Evolutionary conservation across 2,329 filamentous ascomycete species (phyloP).

Genomic region (Tolypocladium endophyticum): DNA sequence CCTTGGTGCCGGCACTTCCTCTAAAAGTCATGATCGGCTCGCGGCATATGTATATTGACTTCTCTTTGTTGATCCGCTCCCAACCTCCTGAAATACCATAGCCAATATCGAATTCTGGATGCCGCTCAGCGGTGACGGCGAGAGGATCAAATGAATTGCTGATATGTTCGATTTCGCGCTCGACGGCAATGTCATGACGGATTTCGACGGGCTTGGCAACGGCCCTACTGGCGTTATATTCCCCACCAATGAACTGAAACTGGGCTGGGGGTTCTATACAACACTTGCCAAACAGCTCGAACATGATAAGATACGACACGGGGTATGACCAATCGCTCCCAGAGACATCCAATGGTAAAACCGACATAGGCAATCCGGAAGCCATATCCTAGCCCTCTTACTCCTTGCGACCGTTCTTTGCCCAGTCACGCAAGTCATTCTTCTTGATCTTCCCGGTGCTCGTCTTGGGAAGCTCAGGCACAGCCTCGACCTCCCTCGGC

Average conservation of each 20-base stretch:
- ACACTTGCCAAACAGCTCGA: neutral
- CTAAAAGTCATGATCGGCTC: no score
- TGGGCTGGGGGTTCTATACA: neutral
- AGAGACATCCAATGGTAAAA: neutral
- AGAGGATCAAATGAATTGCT: conserved; percentile 49
- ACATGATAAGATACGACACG: neutral
- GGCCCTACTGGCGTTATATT: conserved; percentile 19
- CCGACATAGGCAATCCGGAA: neutral
- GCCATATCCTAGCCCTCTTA: neutral
- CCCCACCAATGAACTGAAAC: conserved; percentile 14
- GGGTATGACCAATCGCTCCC: neutral
- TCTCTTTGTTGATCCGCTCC: no score
- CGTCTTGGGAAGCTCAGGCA: conserved; percentile 88
- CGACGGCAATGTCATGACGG: conserved; percentile 42
- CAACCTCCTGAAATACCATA: no score
- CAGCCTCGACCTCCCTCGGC: conserved; percentile 60
- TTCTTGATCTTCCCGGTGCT: conserved; percentile 96
- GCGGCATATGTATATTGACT: no score
- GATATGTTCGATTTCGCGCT: conserved; percentile 52
- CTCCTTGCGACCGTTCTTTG: conserved; percentile 23
- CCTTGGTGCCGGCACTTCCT: no score
- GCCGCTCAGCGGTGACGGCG: conserved; percentile 48
- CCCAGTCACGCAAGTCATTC: conserved; percentile 84
- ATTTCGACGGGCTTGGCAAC: conserved; percentile 17
- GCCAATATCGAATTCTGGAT: no score